Evolutionary conservation across 345 rosid genomes (phyloP).

Genomic region (Laguncularia racemosa): DNA sequence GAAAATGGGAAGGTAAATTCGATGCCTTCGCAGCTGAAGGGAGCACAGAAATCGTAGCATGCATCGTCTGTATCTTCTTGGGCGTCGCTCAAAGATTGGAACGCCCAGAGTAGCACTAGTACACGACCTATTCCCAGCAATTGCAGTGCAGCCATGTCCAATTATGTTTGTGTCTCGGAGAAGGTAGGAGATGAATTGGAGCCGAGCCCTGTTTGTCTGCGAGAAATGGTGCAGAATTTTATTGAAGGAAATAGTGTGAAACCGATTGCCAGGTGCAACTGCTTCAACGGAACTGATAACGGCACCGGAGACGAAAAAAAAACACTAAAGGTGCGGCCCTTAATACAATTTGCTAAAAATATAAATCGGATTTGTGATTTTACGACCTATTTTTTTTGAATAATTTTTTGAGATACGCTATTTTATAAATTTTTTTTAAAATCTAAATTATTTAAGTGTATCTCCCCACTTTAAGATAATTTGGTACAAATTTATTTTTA

Average conservation of each 20-base stretch:
- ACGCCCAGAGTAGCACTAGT: neutral
- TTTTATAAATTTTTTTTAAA: too few species aligned
- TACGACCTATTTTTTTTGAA: too few species aligned
- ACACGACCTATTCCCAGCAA: too few species aligned
- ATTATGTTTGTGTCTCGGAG: neutral
- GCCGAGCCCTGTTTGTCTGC: constrained; percentile 70
- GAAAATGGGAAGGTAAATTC: constrained; percentile 31
- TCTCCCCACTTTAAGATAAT: too few species aligned
- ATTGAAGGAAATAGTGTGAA: constrained; percentile 63
- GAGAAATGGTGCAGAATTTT: constrained; percentile 71
- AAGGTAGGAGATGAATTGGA: constrained; percentile 37
- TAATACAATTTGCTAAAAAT: too few species aligned
- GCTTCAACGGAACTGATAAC: too few species aligned
- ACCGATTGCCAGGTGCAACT: constrained; percentile 47
- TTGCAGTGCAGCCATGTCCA: too few species aligned
- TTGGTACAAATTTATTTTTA: too few species aligned
- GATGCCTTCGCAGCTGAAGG: constrained; percentile 23
- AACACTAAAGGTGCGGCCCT: too few species aligned
- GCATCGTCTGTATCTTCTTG: constrained; percentile 1
- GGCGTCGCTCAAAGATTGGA: neutral
- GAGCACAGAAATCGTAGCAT: constrained; percentile 13
- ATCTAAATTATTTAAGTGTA: too few species aligned
- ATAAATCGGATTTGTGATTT: too few species aligned
- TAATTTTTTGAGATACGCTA: too few species aligned
- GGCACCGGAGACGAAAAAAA: constrained; percentile 29